Evolutionary conservation across 345 rosid genomes (phyloP), one percentile per base, ranked within the genome.

Genomic region (Hirschfeldia incana): DNA sequence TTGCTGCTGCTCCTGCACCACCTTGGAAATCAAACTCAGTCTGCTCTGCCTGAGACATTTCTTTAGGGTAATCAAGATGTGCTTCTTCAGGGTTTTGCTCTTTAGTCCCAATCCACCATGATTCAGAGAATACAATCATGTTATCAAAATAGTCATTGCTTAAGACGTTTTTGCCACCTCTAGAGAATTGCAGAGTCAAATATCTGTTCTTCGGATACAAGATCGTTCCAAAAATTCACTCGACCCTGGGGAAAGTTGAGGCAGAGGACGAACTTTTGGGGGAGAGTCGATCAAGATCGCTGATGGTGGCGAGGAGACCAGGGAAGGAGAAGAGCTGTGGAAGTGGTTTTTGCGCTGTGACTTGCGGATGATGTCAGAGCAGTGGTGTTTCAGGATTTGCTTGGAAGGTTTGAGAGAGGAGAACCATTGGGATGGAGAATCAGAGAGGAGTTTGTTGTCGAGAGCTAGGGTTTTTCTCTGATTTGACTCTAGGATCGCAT

Each of bases 41-140:
- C 12, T 78, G 53, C 74, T 81, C 87, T 58, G 76, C 92, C 94
- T 92, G 84, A 81, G 84, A 80, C 70, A 92, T 37, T 67, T 90
- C 95, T 78, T 89, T 76, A 29, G 95, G 98, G 74, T 92, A 91
- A 28, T 91, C 91, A 65, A 94, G 91, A 3, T 80, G 84, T 0
- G 77, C 86, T 87, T 94, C 97, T 44, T 90, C 91, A 0, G 93
- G 97, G 69, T 92, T 94, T 16, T 94, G 91, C 21, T 92, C 95
- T 80, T 88, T 86, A 17, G 81, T 89, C 32, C 98, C 98, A 82
- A 94, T 90, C 98, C 95, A 94, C 97, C 98, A 92, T 53, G 88
- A 91, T 65, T 94, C 95, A 75, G 98, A 87, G 84, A 92, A 94
- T 39, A 90, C 91, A 88, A 94, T 86, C 83, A 80, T 70, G 42